A percentile compares a stretch with the other conserved stretches of the same genome.
Evolutionary conservation across 2,329 filamentous ascomycete genomes (phyloP).

Genomic region (Alternaria sp.): DNA sequence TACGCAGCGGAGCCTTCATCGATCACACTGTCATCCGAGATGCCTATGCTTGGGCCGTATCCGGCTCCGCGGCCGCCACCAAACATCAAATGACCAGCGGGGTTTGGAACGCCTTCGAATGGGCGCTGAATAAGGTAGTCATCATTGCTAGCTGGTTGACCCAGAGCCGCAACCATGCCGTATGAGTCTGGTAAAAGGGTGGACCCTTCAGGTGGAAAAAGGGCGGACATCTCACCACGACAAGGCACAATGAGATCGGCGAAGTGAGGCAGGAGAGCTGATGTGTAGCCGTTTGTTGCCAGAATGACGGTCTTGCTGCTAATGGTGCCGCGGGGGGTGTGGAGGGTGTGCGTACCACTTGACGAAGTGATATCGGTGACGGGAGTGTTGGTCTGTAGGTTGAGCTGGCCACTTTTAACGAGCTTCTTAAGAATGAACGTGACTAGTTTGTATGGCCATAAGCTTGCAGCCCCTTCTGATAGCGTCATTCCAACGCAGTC

Average conservation of each 20-base stretch:
- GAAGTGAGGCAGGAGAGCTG: slow-evolving; percentile 74
- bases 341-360: slow-evolving; percentile 63
- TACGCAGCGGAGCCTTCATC: slow-evolving; percentile 65
- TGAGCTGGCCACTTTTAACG: slow-evolving; percentile 62
- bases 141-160: slow-evolving; percentile 62
- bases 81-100: slow-evolving; percentile 69
- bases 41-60: slow-evolving; percentile 60
- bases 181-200: slow-evolving; percentile 66
- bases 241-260: slow-evolving; percentile 78
- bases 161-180: slow-evolving; percentile 66
- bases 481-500: slow-evolving; percentile 69
- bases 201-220: slow-evolving; percentile 63
- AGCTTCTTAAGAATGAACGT: slow-evolving; percentile 72
- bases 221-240: slow-evolving; percentile 74
- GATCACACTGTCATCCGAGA: slow-evolving; percentile 67
- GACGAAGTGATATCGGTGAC: slow-evolving; percentile 55
- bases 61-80: slow-evolving; percentile 71
- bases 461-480: slow-evolving; percentile 69
- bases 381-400: slow-evolving; percentile 78
- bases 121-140: slow-evolving; percentile 79
- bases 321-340: slow-evolving; percentile 75
- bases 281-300: slow-evolving; percentile 86
- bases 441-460: slow-evolving; percentile 89
- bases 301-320: slow-evolving; percentile 71
- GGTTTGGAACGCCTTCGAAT: slow-evolving; percentile 52